Evolutionary conservation across 257 asterid species (phyloP).

Genomic region (Solanum piurae): DNA sequence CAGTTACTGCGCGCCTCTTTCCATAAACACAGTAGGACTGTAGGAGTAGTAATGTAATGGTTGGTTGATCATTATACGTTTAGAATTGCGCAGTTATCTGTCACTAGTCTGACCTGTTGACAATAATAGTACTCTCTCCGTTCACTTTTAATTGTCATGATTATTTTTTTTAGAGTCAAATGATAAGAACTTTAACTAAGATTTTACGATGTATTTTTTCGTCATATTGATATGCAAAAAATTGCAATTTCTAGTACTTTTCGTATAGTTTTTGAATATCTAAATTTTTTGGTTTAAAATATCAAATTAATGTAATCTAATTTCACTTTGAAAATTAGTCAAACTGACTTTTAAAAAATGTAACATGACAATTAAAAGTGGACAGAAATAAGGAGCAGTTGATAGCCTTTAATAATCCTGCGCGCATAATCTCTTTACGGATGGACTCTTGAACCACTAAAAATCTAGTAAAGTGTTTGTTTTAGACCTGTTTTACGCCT

Average conservation of each 20-base stretch:
- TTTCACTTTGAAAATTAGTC: no score
- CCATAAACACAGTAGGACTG: background rate
- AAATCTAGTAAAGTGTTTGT: background rate
- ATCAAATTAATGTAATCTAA: no score
- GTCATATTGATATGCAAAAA: no score
- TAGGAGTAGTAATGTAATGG: background rate
- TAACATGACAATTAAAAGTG: no score
- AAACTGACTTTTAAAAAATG: no score
- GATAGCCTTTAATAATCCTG: background rate
- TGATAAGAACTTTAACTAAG: no score
- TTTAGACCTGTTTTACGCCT: background rate
- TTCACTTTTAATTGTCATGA: no score
- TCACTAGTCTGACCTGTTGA: background rate
- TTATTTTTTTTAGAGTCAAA: no score
- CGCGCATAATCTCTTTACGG: background rate
- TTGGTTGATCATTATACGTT: background rate
- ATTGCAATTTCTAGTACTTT: no score
- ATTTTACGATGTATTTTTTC: no score
- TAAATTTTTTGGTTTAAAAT: no score
- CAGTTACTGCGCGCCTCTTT: background rate
- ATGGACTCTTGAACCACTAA: background rate
- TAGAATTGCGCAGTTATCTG: background rate
- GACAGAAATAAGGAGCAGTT: background rate
- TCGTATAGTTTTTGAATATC: no score
- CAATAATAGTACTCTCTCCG: accelerated